phyloP scores from a whole-genome alignment of 2,329 filamentous ascomycete species.

The Elsinoe perseae region DNA sequence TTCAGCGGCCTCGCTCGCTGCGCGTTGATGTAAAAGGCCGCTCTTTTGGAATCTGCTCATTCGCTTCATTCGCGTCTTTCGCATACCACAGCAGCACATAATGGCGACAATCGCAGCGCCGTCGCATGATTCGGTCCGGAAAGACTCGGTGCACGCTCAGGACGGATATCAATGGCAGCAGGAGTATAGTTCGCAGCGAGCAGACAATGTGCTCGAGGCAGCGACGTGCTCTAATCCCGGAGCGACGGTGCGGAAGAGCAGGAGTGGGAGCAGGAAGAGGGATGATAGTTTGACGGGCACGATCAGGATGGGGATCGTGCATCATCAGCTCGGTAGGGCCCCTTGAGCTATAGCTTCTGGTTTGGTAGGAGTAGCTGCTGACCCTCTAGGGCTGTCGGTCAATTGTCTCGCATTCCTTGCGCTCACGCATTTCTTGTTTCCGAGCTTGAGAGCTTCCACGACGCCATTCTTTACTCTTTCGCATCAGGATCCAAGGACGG shows the following conservation, averaged over 20 bases:
- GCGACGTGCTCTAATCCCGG: conserved; percentile 15
- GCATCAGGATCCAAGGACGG: conserved; percentile 64
- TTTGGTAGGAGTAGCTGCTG: not conserved
- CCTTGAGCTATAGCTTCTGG: not conserved
- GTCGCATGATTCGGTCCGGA: conserved; percentile 4
- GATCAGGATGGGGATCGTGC: conserved; percentile 32
- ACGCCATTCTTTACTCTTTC: conserved; percentile 81
- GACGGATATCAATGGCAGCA: conserved; percentile 9
- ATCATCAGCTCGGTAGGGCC: conserved; percentile 35
- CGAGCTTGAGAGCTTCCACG: conserved; percentile 70
- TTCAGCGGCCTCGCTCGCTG: not conserved
- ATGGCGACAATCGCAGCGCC: conserved; percentile 4
- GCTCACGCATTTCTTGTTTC: conserved; percentile 74
- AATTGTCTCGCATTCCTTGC: conserved; percentile 78
- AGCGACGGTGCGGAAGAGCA: not conserved
- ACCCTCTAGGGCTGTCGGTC: conserved; percentile 62
- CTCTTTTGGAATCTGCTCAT: not conserved
- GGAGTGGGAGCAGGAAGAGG: conserved; percentile 18
- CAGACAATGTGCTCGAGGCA: conserved; percentile 4
- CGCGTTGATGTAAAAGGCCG: conserved; percentile 14
- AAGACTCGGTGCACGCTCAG: conserved; percentile 10
- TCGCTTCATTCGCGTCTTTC: not conserved
- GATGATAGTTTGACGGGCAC: conserved; percentile 28
- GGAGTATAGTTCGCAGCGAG: not conserved
- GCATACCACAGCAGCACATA: not conserved